Evolutionary conservation across 768 basidiomycete genomes (phyloP).

Genomic region (Pleurotus djamor): DNA sequence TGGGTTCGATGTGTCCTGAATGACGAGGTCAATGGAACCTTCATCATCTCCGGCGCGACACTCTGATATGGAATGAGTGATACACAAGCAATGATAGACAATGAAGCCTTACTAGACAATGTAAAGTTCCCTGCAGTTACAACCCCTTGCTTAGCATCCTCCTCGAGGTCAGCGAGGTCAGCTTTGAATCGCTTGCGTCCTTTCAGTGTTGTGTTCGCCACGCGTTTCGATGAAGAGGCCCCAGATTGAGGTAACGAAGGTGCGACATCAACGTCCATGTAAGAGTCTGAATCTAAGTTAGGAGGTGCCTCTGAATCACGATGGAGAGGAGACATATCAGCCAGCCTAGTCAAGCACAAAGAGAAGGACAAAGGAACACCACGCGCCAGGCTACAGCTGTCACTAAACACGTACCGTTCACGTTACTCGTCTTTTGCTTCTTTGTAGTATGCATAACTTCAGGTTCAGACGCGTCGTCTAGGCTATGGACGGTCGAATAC

Average conservation of each 20-base stretch:
- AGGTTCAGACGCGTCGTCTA: not conserved
- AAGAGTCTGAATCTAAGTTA: no score
- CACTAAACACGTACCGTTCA: slow-evolving; percentile 18
- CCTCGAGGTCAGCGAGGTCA: slow-evolving; percentile 49
- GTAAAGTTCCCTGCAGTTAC: slow-evolving; percentile 28
- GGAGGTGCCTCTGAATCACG: not conserved
- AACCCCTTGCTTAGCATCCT: slow-evolving; percentile 31
- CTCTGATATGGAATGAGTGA: slow-evolving; percentile 25
- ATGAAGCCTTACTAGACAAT: slow-evolving; percentile 35
- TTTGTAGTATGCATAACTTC: slow-evolving; percentile 15
- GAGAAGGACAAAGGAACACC: not conserved
- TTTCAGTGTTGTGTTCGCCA: slow-evolving; percentile 44
- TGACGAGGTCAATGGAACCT: slow-evolving; percentile 52
- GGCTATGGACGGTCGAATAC: not conserved
- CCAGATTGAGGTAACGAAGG: no score
- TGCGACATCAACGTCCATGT: not conserved
- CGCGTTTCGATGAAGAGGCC: not conserved
- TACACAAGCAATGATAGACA: not conserved
- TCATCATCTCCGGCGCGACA: slow-evolving; percentile 61
- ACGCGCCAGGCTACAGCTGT: slow-evolving; percentile 10
- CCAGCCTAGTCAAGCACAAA: no score
- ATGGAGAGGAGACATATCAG: not conserved
- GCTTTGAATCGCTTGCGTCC: slow-evolving; percentile 57
- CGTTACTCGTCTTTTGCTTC: slow-evolving; percentile 24
- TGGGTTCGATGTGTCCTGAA: slow-evolving; percentile 29